Evolutionary conservation across 768 basidiomycete species (phyloP).

Genomic region (Tulasnella sp.): DNA sequence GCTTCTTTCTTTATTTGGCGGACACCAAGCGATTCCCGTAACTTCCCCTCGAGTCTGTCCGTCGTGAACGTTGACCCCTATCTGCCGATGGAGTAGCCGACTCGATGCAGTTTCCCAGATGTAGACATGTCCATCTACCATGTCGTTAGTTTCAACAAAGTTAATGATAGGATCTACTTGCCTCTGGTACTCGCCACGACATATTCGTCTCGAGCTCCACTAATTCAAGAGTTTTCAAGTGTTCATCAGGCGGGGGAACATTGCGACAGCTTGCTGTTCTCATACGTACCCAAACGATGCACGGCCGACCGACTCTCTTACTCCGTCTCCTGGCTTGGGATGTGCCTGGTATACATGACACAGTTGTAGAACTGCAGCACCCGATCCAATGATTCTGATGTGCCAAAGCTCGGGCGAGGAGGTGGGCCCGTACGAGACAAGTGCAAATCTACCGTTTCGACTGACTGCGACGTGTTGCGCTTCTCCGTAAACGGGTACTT

Average conservation of each 20-base stretch:
- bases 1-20: no score
- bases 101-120: slow-evolving; percentile 81
- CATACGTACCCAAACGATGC: slow-evolving; percentile 55
- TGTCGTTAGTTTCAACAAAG: not conserved
- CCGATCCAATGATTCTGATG: slow-evolving; percentile 38
- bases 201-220: slow-evolving; percentile 61
- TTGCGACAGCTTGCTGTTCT: not conserved
- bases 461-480: slow-evolving; percentile 59
- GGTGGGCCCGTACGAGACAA: slow-evolving; percentile 66
- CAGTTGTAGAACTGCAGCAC: not conserved
- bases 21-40: no score
- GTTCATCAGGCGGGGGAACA: not conserved
- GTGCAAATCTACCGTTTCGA: slow-evolving; percentile 44
- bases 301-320: slow-evolving; percentile 68
- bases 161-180: not conserved
- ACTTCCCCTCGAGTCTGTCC: slow-evolving; percentile 27
- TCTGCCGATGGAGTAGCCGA: slow-evolving; percentile 51
- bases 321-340: slow-evolving; percentile 55
- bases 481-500: slow-evolving; percentile 61
- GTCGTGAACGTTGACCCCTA: slow-evolving; percentile 26
- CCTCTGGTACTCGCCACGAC: slow-evolving; percentile 66
- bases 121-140: slow-evolving; percentile 60
- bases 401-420: slow-evolving; percentile 70
- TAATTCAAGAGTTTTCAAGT: no score
- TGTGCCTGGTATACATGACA: slow-evolving; percentile 14